Base-by-base conservation (phyloP, 1,139 yeast genomes). In the Hyphopichia burtonii region DNA sequence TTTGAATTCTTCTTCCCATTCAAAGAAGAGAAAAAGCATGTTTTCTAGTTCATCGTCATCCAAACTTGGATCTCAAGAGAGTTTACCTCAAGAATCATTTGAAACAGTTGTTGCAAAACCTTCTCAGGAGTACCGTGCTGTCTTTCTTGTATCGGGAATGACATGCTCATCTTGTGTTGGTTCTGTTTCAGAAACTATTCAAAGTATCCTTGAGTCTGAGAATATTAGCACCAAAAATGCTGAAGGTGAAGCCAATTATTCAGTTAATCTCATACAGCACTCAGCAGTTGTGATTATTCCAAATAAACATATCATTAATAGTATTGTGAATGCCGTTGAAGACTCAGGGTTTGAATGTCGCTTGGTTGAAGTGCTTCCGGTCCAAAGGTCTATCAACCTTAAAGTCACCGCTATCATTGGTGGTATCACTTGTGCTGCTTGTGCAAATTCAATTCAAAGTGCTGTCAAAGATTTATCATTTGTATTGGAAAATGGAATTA, bases 341-440 rank as follows among this genome's bases (percentile, higher is more conserved):
- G 84, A 79, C 14, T 54, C 70, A 2, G 90, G 91, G 0, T 83
- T 76, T 52, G 76, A 74, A 11, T 77, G 84, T 41, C 74, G 71
- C 19, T 61, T 85, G 16, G 57, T 80, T 3, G 90, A 84, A 49
- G 67, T 84, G 3, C 55, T 81, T 23, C 90, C 89, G 0, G 74
- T 82, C 3, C 72, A 71, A 32, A 65, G 76, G 36, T 64, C 78
- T 2, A 56, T 66, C 10, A 72, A 70, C 45, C 74, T 71, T 47
- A 76, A 74, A 51, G 75, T 83, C 7, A 66, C 71, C 8, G 89
- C 88, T 2, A 63, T 80, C 0, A 78, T 86, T 39, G 86, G 84
- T 3, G 93, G 93, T 4, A 84, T 86, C 61, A 80, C 90, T 0
- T 86, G 93, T 63, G 81, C 86, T 5, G 80, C 89, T 0, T 86